A percentile compares a stretch with the other conserved stretches of the same genome.
phyloP scores from a whole-genome alignment of 2,329 filamentous ascomycete species.

The Exophiala phaeomuriformis region DNA sequence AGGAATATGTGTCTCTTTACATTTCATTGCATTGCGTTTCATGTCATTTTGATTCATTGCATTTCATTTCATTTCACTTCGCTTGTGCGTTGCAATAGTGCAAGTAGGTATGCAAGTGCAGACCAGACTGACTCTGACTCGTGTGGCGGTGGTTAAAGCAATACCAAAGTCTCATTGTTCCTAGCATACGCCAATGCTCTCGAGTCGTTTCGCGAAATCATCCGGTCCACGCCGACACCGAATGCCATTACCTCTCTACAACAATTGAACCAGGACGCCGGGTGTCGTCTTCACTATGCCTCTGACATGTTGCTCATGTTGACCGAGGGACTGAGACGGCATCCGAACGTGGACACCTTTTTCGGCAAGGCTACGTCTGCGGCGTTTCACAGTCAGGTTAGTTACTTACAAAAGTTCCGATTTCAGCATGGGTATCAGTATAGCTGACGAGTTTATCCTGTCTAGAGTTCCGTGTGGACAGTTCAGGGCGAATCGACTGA shows the following conservation, averaged over 20 bases:
- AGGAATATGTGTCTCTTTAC: too few relatives aligned
- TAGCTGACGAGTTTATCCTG: slow-evolving; percentile 14
- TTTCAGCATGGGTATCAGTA: not conserved
- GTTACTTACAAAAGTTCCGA: not conserved
- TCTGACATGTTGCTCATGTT: slow-evolving; percentile 49
- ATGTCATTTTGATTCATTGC: too few relatives aligned
- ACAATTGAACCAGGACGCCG: slow-evolving; percentile 49
- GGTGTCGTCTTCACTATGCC: slow-evolving; percentile 52
- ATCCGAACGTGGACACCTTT: slow-evolving; percentile 33
- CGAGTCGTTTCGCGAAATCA: slow-evolving; percentile 47
- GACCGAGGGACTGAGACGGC: slow-evolving; percentile 36
- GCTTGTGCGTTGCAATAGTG: too few relatives aligned
- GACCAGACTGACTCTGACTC: not conserved
- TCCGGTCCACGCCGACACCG: slow-evolving; percentile 42
- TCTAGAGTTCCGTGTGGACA: slow-evolving; percentile 18
- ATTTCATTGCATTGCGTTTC: too few relatives aligned
- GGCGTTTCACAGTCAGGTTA: slow-evolving; percentile 20
- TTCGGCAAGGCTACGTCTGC: slow-evolving; percentile 33
- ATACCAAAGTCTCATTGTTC: slow-evolving; percentile 57
- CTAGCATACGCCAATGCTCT: slow-evolving; percentile 50
- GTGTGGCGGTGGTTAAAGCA: slow-evolving; percentile 37
- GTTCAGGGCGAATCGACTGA: slow-evolving; percentile 14
- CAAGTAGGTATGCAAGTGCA: too few relatives aligned
- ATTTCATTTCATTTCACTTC: too few relatives aligned
- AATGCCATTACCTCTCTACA: slow-evolving; percentile 51